A percentile compares a stretch with the other conserved stretches of the same genome.
phyloP scores from a whole-genome alignment of 2,329 filamentous ascomycete species.

The Neofusicoccum ribis region DNA sequence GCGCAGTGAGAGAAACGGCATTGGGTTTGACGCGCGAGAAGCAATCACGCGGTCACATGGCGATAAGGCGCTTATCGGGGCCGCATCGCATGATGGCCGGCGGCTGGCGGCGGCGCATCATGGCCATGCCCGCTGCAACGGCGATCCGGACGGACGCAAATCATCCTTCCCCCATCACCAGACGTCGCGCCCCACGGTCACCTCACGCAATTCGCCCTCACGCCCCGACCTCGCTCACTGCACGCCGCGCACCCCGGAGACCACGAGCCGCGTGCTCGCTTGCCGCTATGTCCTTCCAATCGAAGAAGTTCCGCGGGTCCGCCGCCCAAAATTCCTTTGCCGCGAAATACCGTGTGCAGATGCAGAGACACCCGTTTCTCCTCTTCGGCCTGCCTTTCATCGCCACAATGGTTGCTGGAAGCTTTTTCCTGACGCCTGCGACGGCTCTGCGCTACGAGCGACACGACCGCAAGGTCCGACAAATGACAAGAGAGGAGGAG shows the following conservation, averaged over 20 bases:
- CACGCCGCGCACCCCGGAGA: not conserved
- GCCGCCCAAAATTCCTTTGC: conserved; percentile 67
- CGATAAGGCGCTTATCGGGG: conserved; percentile 1
- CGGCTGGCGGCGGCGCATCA: not conserved
- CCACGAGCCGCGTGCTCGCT: too few species aligned
- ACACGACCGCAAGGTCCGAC: conserved; percentile 84
- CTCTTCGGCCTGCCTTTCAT: conserved; percentile 95
- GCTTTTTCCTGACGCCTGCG: conserved; percentile 91
- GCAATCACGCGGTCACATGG: conserved; percentile 11
- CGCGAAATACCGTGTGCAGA: conserved; percentile 70
- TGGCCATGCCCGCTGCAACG: not conserved
- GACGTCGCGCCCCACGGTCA: not conserved
- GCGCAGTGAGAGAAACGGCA: not conserved
- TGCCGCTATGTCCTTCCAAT: conserved; percentile 30
- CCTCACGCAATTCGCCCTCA: not conserved
- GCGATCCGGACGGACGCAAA: conserved; percentile 8
- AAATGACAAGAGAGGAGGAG: conserved; percentile 82
- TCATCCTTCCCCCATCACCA: not conserved
- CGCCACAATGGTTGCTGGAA: conserved; percentile 82
- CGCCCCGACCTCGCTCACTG: not conserved
- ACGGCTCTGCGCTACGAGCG: conserved; percentile 92
- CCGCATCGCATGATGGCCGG: not conserved
- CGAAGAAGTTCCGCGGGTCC: conserved; percentile 38
- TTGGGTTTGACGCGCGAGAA: not conserved
- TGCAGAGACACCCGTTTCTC: conserved; percentile 81